phyloP scores from a whole-genome alignment of 192 early-diverging fungal species.

The Pilaira anomala region DNA sequence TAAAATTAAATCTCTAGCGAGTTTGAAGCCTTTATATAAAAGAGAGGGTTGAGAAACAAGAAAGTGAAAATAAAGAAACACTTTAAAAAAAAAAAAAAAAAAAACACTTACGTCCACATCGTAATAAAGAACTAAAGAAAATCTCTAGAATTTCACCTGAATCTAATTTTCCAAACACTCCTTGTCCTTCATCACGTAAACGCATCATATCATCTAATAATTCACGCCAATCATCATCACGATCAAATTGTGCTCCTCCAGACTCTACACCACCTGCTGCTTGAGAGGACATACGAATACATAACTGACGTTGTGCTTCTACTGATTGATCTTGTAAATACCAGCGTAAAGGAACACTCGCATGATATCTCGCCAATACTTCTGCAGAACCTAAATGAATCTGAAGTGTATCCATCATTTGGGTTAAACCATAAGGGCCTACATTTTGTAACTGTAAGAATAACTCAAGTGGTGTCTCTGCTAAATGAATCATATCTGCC shows the following conservation, averaged over 20 bases:
- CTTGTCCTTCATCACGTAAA: conserved; percentile 44
- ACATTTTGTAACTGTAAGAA: conserved; percentile 26
- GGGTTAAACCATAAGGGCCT: conserved; percentile 38
- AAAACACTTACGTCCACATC: conserved; percentile 54
- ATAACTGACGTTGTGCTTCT: conserved; percentile 56
- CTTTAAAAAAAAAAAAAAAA: background rate
- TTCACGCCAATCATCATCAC: conserved; percentile 64
- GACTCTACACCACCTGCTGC: conserved; percentile 48
- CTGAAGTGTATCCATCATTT: conserved; percentile 54
- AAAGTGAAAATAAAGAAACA: background rate
- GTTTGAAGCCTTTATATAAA: conserved; percentile 44
- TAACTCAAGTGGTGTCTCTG: conserved; percentile 26
- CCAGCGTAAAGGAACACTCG: conserved; percentile 55
- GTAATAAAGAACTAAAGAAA: conserved; percentile 56
- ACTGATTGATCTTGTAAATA: conserved; percentile 47
- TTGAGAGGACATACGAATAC: conserved; percentile 54
- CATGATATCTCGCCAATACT: conserved; percentile 56
- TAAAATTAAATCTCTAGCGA: conserved; percentile 55
- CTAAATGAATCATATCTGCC: conserved; percentile 5
- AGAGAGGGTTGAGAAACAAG: background rate
- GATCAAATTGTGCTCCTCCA: conserved; percentile 51
- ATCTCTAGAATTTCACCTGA: conserved; percentile 56
- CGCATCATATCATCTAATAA: conserved; percentile 63
- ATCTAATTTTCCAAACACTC: conserved; percentile 53
- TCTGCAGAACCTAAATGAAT: conserved; percentile 59